Evolutionary conservation across 371 early-diverging fungal species (phyloP).

Genomic region (Mortierella polycephala): DNA sequence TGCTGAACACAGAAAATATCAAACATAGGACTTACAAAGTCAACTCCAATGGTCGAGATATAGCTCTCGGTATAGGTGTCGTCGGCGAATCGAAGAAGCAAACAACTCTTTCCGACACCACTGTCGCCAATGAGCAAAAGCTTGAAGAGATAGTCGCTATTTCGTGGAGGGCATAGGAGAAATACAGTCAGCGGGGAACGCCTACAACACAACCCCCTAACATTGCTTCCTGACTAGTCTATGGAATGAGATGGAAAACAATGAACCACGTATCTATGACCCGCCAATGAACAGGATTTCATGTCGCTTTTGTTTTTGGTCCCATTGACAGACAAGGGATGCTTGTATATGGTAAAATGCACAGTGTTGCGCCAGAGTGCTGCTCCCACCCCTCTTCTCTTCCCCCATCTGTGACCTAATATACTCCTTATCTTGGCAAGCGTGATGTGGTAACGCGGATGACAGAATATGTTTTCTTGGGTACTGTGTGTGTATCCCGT

Average conservation of each 20-base stretch:
- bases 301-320: too few relatives aligned
- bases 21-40: slow-evolving; percentile 74
- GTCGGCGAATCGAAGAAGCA: slow-evolving; percentile 98
- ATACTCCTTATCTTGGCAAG: not conserved
- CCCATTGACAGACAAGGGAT: not conserved
- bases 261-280: too few relatives aligned
- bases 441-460: not conserved
- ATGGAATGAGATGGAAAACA: not conserved
- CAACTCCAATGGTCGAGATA: slow-evolving; percentile 99
- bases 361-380: not conserved
- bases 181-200: not conserved
- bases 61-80: slow-evolving; percentile 98
- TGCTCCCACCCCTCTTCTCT: not conserved
- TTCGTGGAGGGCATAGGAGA: slow-evolving; percentile 1
- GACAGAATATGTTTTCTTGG: too few relatives aligned
- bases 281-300: too few relatives aligned
- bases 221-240: not conserved
- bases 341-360: not conserved
- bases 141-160: slow-evolving; percentile 98
- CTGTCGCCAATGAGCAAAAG: slow-evolving; percentile 98
- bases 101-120: slow-evolving; percentile 99
- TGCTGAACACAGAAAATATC: too few relatives aligned
- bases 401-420: slow-evolving; percentile 10
- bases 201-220: not conserved
- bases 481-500: too few relatives aligned